Evolutionary conservation across 371 early-diverging fungal species (phyloP), one percentile per base, ranked within the genome.

Genomic region (Rhizomucor pusillus): DNA sequence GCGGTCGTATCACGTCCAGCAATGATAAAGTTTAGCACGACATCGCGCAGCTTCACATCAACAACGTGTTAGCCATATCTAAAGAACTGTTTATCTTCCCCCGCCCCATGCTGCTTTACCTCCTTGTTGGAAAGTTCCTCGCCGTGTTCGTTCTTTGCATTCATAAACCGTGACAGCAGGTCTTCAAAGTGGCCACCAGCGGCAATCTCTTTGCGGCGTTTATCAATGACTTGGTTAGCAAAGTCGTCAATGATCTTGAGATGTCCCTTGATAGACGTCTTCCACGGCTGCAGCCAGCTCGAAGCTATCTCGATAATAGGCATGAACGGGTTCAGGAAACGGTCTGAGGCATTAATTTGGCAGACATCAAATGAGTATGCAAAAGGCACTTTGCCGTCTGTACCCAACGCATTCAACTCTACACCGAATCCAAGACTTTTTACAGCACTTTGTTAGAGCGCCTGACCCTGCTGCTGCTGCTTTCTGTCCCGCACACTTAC

Each of bases 1-100:
- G 90, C 90, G 1, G 90, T 90, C 0, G 90, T 89, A 40, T 86
- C 87, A 41, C 87, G 68, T 22, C 87, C 89, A 23, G 78, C 78
- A 61, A 85, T 76, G 44, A 72, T 56, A 39, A 81, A 74, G 45
- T 80, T 82, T 9, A 82, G 36, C 10, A 80, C 63, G 11, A 64
- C 65, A 47, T 82, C 82, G 18, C 82, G 69, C 24, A 82, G 62
- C 73, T 66, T n/a, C n/a, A n/a, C n/a, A n/a, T n/a, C n/a, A n/a
- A n/a, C n/a, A n/a, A n/a, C n/a, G n/a, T n/a, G n/a, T n/a, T n/a
- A n/a, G n/a, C n/a, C n/a, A n/a, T n/a, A n/a, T n/a, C n/a, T n/a
- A n/a, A n/a, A n/a, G n/a, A n/a, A n/a, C n/a, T n/a, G n/a, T n/a
- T n/a, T n/a, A n/a, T n/a, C n/a, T n/a, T n/a, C n/a, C n/a, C n/a